Base-by-base conservation (phyloP, 1,284 basidiomycete genomes). In the Volvariella volvacea region DNA sequence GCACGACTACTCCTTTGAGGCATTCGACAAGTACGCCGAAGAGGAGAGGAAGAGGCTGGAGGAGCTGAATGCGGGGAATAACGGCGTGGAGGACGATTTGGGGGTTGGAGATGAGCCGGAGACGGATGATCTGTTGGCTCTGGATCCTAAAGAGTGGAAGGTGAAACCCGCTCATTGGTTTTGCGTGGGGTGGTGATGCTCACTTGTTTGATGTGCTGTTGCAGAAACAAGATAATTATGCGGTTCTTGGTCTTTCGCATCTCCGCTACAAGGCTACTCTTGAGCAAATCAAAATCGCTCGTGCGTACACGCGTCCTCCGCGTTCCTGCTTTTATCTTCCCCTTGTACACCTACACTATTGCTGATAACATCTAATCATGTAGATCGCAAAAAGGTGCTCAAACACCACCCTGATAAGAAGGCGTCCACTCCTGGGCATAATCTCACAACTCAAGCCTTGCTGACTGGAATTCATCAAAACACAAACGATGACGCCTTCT, bases 321-420 rank as follows among this genome's bases (percentile, higher is more conserved):
- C 22, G 39, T 41, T 37, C 22, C 6, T 28, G 44, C 25, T 12
- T 12, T 28, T 28, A 12, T 28, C n/a, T n/a, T n/a, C n/a, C n/a
- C n/a, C n/a, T n/a, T n/a, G n/a, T 34, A 44, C 41, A 44, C 8
- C 25, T 41, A 17, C 3, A 37, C 45, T n/a, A 49, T 47, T 8
- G 28, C 20, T 21, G 21, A 42, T 31, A 6, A 14, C 33, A 7
- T 21, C 19, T 6, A 28, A 28, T 12, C 12, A 28, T 28, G 7
- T 55, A 92, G 89, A 96, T 73, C 91, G 94, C 58, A 94, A 95
- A 74, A 99, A 99, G 73, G 95, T 99, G 28, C 83, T 99, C 46
- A 95, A 95, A 65, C 95, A 99, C 68, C 95, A 99, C 68, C 95
- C 95, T 1, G 95, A 99, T 73, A 99, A 99, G 73, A 99, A 99